Evolutionary conservation across 768 basidiomycete species (phyloP), one percentile per base, ranked within the genome.

Genomic region (Calvatia gigantea): DNA sequence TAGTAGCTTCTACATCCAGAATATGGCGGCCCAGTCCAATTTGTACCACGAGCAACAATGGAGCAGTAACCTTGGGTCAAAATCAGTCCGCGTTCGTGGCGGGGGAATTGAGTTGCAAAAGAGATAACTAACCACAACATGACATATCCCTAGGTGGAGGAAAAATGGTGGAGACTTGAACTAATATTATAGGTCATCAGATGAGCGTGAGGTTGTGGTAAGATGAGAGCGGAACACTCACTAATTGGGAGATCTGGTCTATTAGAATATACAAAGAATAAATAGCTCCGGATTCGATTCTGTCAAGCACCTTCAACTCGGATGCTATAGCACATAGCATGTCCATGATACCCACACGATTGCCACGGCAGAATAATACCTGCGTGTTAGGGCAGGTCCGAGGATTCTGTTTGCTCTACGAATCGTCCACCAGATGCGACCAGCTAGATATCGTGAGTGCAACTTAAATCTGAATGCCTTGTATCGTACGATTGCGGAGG

Each of bases 271-370:
- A 44, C 8, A 68, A 15, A 1, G 72, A 70, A 54, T 76, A 75
- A 14, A 75, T 60, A 2, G 68, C 49, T 0, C 75, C 74, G 1
- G 73, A 73, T 64, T 75, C 73, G 33, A 74, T 62, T 19, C 74
- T 75, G 43, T 33, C 29, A 32, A 33, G 7, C 8, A 11, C 9
- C n/a, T n/a, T n/a, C n/a, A n/a, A n/a, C n/a, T n/a, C n/a, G n/a
- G n/a, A n/a, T n/a, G n/a, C n/a, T n/a, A n/a, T n/a, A n/a, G n/a
- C n/a, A n/a, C n/a, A n/a, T n/a, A n/a, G 29, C 21, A n/a, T n/a
- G n/a, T n/a, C n/a, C n/a, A n/a, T n/a, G n/a, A n/a, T n/a, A 61
- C 71, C 31, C 38, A 77, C 75, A 74, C 61, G 15, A 74, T 70
- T 5, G 69, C 63, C 25, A 73, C 66, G 3, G 70, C 67, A n/a